phyloP scores from a whole-genome alignment of 805 yeast genomes.

The Yamadazyma endophytica region DNA sequence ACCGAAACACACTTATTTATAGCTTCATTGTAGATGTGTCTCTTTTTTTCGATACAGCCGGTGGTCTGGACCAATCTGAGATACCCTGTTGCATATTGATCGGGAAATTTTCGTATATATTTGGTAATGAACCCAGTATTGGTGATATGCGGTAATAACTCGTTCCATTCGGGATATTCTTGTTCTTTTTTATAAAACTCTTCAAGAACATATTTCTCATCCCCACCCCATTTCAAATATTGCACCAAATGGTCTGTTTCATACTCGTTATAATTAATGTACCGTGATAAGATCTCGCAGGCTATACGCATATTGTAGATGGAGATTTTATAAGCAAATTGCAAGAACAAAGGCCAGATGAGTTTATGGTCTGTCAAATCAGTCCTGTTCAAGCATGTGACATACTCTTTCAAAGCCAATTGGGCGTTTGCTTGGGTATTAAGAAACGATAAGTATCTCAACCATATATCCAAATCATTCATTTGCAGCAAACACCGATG shows the following conservation, averaged over 20 bases:
- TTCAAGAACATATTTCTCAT: not conserved
- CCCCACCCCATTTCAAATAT: conserved; percentile 2
- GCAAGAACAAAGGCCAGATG: conserved; percentile 49
- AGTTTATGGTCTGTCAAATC: conserved; percentile 3
- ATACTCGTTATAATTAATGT: conserved; percentile 7
- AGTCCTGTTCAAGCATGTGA: conserved; percentile 4
- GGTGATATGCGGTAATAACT: no score
- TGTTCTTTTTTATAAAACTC: conserved; percentile 1
- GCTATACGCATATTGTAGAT: conserved; percentile 1
- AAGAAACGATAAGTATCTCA: conserved; percentile 4
- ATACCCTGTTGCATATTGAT: conserved; percentile 50
- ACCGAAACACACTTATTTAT: conserved; percentile 45
- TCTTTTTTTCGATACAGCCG: conserved; percentile 19
- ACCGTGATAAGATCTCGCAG: conserved; percentile 4
- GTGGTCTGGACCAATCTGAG: conserved; percentile 39
- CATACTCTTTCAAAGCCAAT: conserved; percentile 8
- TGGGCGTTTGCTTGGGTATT: conserved; percentile 5
- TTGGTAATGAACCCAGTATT: conserved; percentile 12
- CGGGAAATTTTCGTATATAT: conserved; percentile 43
- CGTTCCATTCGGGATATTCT: conserved; percentile 26
- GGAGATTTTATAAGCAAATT: conserved; percentile 36
- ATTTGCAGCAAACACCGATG: conserved; percentile 22
- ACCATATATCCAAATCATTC: conserved; percentile 7
- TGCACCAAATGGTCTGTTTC: conserved; percentile 6
- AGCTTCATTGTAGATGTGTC: conserved; percentile 44